These are phyloP conservation scores for Solanum pennellii DNA, from an alignment of 257 asterid genomes.

Conservation along the genomic window DNA sequence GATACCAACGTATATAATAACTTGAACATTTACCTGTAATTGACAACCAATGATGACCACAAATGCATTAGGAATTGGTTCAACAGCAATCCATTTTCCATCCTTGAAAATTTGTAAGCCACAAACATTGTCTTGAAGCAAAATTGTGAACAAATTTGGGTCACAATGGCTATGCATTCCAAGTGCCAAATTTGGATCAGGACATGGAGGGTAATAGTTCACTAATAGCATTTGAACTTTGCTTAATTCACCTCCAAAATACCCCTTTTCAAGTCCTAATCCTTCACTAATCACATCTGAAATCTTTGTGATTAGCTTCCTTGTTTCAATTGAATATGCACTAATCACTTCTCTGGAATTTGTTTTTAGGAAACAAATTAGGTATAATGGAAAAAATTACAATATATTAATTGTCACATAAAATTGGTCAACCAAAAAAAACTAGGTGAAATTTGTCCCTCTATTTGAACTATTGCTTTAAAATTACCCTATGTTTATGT, in stretches of 20 bases:
- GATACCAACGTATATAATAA: not conserved
- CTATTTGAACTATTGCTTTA: not conserved
- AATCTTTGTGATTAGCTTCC: slow-evolving; percentile 24
- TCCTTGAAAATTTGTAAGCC: slow-evolving; percentile 23
- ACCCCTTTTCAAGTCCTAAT: slow-evolving; percentile 26
- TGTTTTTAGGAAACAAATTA: not conserved
- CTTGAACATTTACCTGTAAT: not conserved
- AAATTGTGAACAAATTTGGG: slow-evolving; percentile 55
- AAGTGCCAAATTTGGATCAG: slow-evolving; percentile 51
- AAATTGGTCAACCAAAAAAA: not conserved
- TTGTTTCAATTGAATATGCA: slow-evolving; percentile 22
- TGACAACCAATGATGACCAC: slow-evolving; percentile 3
- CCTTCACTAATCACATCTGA: slow-evolving; percentile 44
- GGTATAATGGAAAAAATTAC: not conserved
- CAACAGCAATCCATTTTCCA: slow-evolving; percentile 47
- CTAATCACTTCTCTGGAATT: slow-evolving; percentile 34
- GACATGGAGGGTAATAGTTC: slow-evolving; percentile 64
- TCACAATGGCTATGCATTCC: slow-evolving; percentile 57
- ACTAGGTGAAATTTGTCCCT: not conserved
- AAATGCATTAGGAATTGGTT: slow-evolving; percentile 37
- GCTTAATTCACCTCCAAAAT: slow-evolving; percentile 30
- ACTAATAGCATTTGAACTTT: slow-evolving; percentile 29
- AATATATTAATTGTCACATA: not conserved
- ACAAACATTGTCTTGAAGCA: slow-evolving; percentile 26
- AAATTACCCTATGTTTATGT: not conserved